Evolutionary conservation across 2,329 filamentous ascomycete species (phyloP).

Genomic region (Setomelanomma holmii): DNA sequence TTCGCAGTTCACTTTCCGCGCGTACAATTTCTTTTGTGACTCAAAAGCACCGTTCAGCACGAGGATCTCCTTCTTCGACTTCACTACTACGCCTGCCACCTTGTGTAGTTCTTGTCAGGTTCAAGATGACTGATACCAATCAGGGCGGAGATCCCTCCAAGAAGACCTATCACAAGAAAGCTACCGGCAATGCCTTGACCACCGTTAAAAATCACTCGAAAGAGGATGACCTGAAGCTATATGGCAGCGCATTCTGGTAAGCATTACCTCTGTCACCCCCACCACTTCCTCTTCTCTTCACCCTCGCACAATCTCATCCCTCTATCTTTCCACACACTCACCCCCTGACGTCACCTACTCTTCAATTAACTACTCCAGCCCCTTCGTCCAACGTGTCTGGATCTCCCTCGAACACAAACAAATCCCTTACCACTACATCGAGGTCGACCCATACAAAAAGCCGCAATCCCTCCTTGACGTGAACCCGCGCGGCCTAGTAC

Average conservation of each 20-base stretch:
- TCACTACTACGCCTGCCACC: not conserved
- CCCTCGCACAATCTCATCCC: not conserved
- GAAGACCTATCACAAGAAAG: conserved; percentile 75
- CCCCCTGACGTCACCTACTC: conserved; percentile 23
- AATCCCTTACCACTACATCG: conserved; percentile 83
- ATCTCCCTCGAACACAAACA: conserved; percentile 83
- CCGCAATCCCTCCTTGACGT: conserved; percentile 74
- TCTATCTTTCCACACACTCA: not conserved
- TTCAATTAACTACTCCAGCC: conserved; percentile 61
- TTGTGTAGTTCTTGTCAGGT: conserved; percentile 11
- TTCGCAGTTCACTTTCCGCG: not conserved
- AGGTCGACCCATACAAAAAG: conserved; percentile 81
- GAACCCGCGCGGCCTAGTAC: conserved; percentile 78
- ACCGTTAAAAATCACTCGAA: conserved; percentile 75
- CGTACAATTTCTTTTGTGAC: too few species aligned
- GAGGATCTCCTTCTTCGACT: not conserved
- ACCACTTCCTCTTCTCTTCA: too few species aligned
- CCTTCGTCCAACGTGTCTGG: conserved; percentile 88
- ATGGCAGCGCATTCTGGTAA: conserved; percentile 84
- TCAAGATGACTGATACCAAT: conserved; percentile 57
- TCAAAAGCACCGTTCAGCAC: too few species aligned
- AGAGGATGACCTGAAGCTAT: conserved; percentile 76
- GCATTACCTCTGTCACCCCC: too few species aligned
- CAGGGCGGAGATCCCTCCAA: conserved; percentile 57
- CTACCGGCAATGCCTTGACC: conserved; percentile 71